phyloP scores from a whole-genome alignment of 257 asterid species.

The Thymus quinquecostatus region DNA sequence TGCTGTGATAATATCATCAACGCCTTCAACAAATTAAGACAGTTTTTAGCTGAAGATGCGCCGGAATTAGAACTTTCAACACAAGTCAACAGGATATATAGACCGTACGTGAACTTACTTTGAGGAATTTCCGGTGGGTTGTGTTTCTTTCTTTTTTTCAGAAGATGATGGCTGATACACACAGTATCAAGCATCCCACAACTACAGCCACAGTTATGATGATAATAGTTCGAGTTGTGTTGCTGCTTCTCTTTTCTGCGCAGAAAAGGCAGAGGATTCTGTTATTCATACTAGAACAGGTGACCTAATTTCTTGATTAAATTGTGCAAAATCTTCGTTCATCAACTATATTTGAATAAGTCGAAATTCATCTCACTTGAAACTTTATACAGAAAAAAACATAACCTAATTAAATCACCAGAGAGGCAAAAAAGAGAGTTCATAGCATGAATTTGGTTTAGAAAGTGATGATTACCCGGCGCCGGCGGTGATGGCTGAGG shows the following conservation, averaged over 20 bases:
- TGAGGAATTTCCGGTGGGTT: neutral
- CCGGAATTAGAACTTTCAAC: neutral
- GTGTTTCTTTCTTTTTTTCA: constrained; percentile 21
- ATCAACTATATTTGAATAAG: too few relatives aligned
- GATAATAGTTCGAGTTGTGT: constrained; percentile 14
- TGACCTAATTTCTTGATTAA: too few relatives aligned
- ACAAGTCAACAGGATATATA: too few relatives aligned
- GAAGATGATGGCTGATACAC: neutral
- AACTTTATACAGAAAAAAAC: too few relatives aligned
- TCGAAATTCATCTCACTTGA: too few relatives aligned
- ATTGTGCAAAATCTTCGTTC: too few relatives aligned
- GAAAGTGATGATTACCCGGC: constrained; percentile 13
- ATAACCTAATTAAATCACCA: too few relatives aligned
- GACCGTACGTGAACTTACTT: constrained; percentile 21
- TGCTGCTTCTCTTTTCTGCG: constrained; percentile 25
- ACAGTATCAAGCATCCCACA: constrained; percentile 15
- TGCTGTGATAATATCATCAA: neutral
- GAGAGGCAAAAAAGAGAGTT: too few relatives aligned
- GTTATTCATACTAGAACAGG: too few relatives aligned
- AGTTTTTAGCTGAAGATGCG: neutral
- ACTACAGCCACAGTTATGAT: constrained; percentile 16
- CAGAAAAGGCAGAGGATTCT: neutral
- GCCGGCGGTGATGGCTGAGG: neutral
- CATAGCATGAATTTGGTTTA: too few relatives aligned
- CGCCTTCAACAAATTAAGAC: constrained; percentile 5